A percentile compares a stretch with the other conserved stretches of the same genome.
Conservation (phyloP, 2,329 filamentous ascomycete genomes). For the Pestalotiopsis sp. region DNA sequence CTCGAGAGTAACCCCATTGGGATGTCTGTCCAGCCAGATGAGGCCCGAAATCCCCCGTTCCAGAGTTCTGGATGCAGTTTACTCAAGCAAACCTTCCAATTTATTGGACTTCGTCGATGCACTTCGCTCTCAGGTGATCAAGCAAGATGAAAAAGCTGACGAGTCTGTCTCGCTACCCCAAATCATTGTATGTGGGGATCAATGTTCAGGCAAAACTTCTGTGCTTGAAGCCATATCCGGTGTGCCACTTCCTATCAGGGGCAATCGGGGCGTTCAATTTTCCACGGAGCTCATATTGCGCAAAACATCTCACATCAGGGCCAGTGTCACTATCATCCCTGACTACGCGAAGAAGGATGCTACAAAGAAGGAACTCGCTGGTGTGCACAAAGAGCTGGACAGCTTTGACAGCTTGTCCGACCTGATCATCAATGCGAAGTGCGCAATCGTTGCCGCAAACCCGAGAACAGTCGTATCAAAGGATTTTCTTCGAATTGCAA, state of each 20-base stretch:
- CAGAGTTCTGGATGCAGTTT: background rate
- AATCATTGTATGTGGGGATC: constrained; percentile 63
- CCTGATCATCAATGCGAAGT: constrained; percentile 43
- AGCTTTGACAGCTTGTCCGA: constrained; percentile 33
- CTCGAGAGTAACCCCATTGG: background rate
- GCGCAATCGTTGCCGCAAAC: constrained; percentile 51
- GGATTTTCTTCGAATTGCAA: constrained; percentile 51
- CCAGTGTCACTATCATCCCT: constrained; percentile 41
- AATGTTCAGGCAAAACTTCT: constrained; percentile 66
- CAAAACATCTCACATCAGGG: constrained; percentile 34
- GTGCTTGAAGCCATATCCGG: constrained; percentile 67
- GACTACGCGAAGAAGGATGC: constrained; percentile 29
- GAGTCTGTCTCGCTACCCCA: constrained; percentile 43
- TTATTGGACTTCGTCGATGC: constrained; percentile 43
- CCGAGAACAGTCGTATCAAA: constrained; percentile 42
- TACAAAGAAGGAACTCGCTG: constrained; percentile 25
- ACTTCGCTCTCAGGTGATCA: constrained; percentile 39
- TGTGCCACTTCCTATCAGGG: constrained; percentile 61
- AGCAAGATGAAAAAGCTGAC: constrained; percentile 17
- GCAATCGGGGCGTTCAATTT: constrained; percentile 64
- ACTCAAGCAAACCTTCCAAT: constrained; percentile 33
- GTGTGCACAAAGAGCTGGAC: constrained; percentile 30
- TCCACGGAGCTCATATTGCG: constrained; percentile 65
- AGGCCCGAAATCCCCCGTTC: constrained; percentile 1
- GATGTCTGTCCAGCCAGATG: background rate